A percentile compares a stretch with the other conserved stretches of the same genome.
These are phyloP conservation scores for Thecamonas trahens DNA, from an alignment of 78 protist species.

Conservation along the genomic window DNA sequence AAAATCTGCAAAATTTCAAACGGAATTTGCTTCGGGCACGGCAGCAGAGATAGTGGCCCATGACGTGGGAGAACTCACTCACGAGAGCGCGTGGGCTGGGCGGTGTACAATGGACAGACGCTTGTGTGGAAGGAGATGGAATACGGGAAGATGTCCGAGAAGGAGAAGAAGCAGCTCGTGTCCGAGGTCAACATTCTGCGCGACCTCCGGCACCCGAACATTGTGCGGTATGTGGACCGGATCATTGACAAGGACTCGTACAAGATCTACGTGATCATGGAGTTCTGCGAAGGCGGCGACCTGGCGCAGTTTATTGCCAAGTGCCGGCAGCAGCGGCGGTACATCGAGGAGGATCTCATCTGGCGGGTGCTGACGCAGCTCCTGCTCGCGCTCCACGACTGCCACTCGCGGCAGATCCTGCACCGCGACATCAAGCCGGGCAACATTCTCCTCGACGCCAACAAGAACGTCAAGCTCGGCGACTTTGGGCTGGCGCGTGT, in stretches of 20 bases:
- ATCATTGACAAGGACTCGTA: slow-evolving; percentile 46
- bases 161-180: slow-evolving; percentile 75
- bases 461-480: slow-evolving; percentile 67
- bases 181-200: slow-evolving; percentile 80
- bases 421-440: slow-evolving; percentile 87
- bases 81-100: too few species aligned
- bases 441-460: slow-evolving; percentile 52
- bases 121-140: slow-evolving; percentile 79
- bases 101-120: slow-evolving; percentile 29
- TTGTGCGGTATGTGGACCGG: slow-evolving; percentile 80
- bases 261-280: slow-evolving; percentile 56
- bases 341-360: slow-evolving; percentile 56
- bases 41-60: too few species aligned
- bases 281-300: slow-evolving; percentile 90
- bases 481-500: slow-evolving; percentile 88
- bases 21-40: too few species aligned
- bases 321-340: slow-evolving; percentile 26
- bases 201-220: slow-evolving; percentile 71
- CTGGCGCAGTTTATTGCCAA: slow-evolving; percentile 41
- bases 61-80: too few species aligned
- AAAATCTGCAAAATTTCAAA: too few species aligned
- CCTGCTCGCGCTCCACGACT: slow-evolving; percentile 55
- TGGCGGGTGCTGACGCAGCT: slow-evolving; percentile 70
- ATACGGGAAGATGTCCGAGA: slow-evolving; percentile 73
- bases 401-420: slow-evolving; percentile 68